A percentile compares a stretch with the other conserved stretches of the same genome.
Conservation (phyloP, 2,329 filamentous ascomycete species). For the Zymoseptoria ardabiliae region DNA sequence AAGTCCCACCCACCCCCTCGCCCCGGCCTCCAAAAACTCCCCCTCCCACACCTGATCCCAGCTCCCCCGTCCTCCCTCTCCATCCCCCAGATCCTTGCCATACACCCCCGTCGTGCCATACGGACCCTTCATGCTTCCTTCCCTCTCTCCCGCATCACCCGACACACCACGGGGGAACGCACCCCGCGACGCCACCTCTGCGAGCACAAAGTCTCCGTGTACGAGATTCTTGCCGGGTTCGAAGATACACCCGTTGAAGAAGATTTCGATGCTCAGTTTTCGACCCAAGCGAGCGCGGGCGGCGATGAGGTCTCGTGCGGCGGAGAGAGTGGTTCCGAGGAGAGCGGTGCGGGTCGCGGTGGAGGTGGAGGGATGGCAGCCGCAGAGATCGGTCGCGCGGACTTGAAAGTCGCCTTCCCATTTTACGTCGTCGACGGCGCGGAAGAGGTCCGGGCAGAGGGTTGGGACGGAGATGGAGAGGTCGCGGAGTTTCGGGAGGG, state of each 20-base stretch:
- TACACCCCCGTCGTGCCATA: constrained; percentile 45
- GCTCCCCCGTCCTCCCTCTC: constrained; percentile 3
- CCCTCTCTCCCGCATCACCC: constrained; percentile 8
- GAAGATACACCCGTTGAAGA: constrained; percentile 47
- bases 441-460: constrained; percentile 42
- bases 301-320: constrained; percentile 36
- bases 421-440: constrained; percentile 34
- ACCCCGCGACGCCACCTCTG: constrained; percentile 35
- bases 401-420: constrained; percentile 44
- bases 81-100: constrained; percentile 41
- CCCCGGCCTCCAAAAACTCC: constrained; percentile 27
- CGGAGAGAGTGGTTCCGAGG: constrained; percentile 35
- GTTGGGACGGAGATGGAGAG: constrained; percentile 43
- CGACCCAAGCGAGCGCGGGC: constrained; percentile 31
- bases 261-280: constrained; percentile 42
- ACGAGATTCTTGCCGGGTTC: constrained; percentile 40
- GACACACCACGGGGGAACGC: constrained; percentile 32
- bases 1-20: constrained; percentile 27
- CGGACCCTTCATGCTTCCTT: constrained; percentile 40
- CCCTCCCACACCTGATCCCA: constrained; percentile 32
- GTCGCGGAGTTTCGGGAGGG: constrained; percentile 41
- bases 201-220: constrained; percentile 43
- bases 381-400: constrained; percentile 43
- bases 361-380: constrained; percentile 34
- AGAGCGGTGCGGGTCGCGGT: constrained; percentile 23